phyloP scores from a whole-genome alignment of 306 rosid species.

The Acacia acuminata region DNA sequence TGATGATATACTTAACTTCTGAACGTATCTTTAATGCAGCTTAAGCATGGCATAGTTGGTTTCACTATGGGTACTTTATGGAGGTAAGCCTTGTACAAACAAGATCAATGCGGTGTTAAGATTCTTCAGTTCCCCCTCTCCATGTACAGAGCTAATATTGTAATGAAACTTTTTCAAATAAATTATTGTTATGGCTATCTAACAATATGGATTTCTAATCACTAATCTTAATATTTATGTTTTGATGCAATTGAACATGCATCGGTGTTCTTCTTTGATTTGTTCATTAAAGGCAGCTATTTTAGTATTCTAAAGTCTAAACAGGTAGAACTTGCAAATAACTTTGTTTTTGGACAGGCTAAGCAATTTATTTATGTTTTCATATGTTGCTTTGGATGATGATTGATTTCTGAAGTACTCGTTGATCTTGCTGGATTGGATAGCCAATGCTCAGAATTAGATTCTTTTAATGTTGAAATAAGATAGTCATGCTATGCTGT shows the following conservation, averaged over 20 bases:
- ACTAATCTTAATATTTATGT: background rate
- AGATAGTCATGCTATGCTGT: background rate
- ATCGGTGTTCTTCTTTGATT: constrained; percentile 4
- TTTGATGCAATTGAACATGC: background rate
- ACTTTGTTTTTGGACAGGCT: constrained; percentile 2
- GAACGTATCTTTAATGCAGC: constrained; percentile 66
- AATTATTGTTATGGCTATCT: background rate
- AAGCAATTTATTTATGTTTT: constrained; percentile 16
- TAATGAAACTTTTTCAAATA: constrained; percentile 5
- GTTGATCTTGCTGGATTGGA: background rate
- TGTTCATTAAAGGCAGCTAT: background rate
- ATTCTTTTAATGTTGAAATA: constrained; percentile 6
- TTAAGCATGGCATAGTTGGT: constrained; percentile 91
- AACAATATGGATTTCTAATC: background rate
- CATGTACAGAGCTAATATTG: background rate
- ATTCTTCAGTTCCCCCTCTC: background rate
- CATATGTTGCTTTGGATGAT: constrained; percentile 9
- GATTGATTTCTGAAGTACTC: constrained; percentile 11
- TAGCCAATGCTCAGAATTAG: constrained; percentile 18
- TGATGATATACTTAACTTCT: constrained; percentile 35
- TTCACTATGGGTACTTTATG: constrained; percentile 84
- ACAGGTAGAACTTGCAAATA: background rate
- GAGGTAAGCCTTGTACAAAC: constrained; percentile 65
- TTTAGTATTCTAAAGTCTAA: constrained; percentile 11
- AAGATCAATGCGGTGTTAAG: constrained; percentile 10